These are phyloP conservation scores for Tylopilus balloui DNA, from an alignment of 768 basidiomycete genomes.

Conservation along the genomic window DNA sequence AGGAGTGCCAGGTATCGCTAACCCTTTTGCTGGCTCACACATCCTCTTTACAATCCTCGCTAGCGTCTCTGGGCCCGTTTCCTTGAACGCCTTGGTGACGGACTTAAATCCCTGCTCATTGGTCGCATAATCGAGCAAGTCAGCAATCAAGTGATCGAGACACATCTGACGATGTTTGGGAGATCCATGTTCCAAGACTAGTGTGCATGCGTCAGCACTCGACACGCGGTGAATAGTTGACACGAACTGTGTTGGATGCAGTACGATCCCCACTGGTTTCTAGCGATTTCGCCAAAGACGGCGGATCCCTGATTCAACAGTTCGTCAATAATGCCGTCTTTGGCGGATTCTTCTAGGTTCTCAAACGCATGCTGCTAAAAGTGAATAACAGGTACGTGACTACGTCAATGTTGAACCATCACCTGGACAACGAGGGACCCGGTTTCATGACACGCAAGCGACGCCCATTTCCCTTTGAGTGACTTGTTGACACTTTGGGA, in stretches of 20 bases:
- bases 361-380: slow-evolving; percentile 69
- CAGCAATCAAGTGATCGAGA: slow-evolving; percentile 69
- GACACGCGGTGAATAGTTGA: not conserved
- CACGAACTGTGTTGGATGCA: slow-evolving; percentile 79
- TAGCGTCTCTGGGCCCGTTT: slow-evolving; percentile 72
- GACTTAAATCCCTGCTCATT: slow-evolving; percentile 88
- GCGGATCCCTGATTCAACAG: slow-evolving; percentile 66
- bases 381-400: slow-evolving; percentile 9
- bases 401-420: slow-evolving; percentile 5
- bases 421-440: slow-evolving; percentile 88
- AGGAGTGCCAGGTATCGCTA: not conserved
- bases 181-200: slow-evolving; percentile 84
- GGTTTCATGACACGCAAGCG: slow-evolving; percentile 86
- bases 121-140: slow-evolving; percentile 74
- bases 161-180: slow-evolving; percentile 69
- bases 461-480: slow-evolving; percentile 83
- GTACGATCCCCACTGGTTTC: slow-evolving; percentile 88
- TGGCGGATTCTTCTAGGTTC: slow-evolving; percentile 77
- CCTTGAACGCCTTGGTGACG: slow-evolving; percentile 81
- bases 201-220: slow-evolving; percentile 1
- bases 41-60: slow-evolving; percentile 73
- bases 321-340: slow-evolving; percentile 82
- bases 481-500: slow-evolving; percentile 74
- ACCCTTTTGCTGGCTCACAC: slow-evolving; percentile 86
- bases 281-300: slow-evolving; percentile 72